phyloP scores from a whole-genome alignment of 768 basidiomycete genomes.

The Auriculariales sp. region DNA sequence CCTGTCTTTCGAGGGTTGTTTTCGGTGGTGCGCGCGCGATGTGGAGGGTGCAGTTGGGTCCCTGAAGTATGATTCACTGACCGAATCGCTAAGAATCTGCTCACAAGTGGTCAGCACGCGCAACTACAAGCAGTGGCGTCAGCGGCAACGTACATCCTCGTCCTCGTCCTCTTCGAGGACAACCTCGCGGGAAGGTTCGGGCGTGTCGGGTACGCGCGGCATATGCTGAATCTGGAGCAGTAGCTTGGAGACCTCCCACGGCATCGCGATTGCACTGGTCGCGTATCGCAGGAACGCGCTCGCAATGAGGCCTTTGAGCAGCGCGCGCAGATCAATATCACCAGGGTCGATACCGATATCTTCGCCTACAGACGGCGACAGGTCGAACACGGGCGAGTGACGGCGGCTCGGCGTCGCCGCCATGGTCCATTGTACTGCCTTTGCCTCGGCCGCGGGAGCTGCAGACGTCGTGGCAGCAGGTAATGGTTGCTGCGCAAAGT shows the following conservation, averaged over 20 bases:
- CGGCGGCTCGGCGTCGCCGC: conserved; percentile 13
- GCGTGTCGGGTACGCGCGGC: conserved; percentile 56
- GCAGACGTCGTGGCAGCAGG: conserved; percentile 17
- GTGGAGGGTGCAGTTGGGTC: conserved; percentile 40
- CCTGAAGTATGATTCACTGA: conserved; percentile 63
- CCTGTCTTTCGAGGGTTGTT: conserved; percentile 17
- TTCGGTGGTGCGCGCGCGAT: conserved; percentile 14
- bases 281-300: conserved; percentile 69
- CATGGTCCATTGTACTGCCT: conserved; percentile 45
- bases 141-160: conserved; percentile 28
- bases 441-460: conserved; percentile 18
- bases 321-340: conserved; percentile 25
- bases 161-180: conserved; percentile 35
- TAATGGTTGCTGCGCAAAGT: conserved; percentile 36
- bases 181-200: conserved; percentile 21
- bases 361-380: conserved; percentile 32
- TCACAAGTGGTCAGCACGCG: background rate
- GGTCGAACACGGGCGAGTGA: conserved; percentile 52
- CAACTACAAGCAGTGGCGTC: background rate
- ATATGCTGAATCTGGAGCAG: conserved; percentile 94
- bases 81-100: conserved; percentile 50
- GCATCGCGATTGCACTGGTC: conserved; percentile 82
- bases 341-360: conserved; percentile 15
- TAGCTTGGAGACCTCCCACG: conserved; percentile 89
- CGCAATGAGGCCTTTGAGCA: conserved; percentile 52